Evolutionary conservation across 345 rosid species (phyloP), one percentile per base, ranked within the genome.

Genomic region (Microcos paniculata): DNA sequence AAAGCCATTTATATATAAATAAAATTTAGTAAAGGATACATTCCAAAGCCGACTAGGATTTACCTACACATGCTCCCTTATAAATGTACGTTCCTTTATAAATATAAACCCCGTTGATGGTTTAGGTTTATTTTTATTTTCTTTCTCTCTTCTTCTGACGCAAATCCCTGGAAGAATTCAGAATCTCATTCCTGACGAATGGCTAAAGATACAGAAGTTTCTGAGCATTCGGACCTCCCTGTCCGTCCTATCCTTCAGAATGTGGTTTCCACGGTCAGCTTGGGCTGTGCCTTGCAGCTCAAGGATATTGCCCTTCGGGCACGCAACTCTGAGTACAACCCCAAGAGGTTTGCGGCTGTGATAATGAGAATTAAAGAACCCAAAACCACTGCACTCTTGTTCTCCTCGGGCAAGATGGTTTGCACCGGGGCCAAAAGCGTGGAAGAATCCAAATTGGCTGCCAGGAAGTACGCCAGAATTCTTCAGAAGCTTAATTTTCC

Each of bases 321-420:
- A 78, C 91, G 94, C 0, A 94, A 94, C 80, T 97, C 97, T 4
- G 98, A 94, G 70, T 92, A 92, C 68, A 89, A 90, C 71, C 98
- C 96, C 4, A 88, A 87, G 94, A 96, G 97, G 83, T 94, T 94
- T 73, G 97, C 98, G 85, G 98, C 98, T 0, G 96, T 94, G 3
- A 92, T 94, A 59, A 94, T 94, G 98, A 87, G 98, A 84, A 94
- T 94, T 19, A 89, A 94, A 83, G 96, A 94, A 45, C 97, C 97
- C 11, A 94, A 94, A 83, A 92, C 98, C 1, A 94, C 97, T 0
- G 98, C 97, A 0, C 82, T 94, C 84, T 91, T 94, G 64, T 94
- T 94, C 83, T 94, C 97, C 18, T 94, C 98, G 0, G 98, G 98
- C 13, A 92, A 94, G 88, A 91, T 94, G 94, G 98, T 92, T 45